phyloP scores from a whole-genome alignment of 352 stramenopile genomes.

The Blastocystis sp. region DNA sequence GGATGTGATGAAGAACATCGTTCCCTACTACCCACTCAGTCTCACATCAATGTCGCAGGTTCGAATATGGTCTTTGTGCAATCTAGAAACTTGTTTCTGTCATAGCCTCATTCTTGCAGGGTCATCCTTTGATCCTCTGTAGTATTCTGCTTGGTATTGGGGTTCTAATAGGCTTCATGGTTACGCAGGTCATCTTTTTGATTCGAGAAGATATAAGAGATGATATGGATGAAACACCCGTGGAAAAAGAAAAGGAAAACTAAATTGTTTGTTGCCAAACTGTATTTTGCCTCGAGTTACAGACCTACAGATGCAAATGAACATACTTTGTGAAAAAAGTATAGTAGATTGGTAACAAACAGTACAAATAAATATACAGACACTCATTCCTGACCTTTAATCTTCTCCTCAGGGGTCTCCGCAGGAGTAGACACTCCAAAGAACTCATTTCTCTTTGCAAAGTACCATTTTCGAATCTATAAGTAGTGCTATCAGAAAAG shows the following conservation, averaged over 20 bases:
- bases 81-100: no score
- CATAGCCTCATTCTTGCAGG: neutral
- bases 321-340: neutral
- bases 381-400: neutral
- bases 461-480: slow-evolving; percentile 3
- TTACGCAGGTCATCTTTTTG: neutral
- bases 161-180: neutral
- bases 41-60: neutral
- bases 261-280: neutral
- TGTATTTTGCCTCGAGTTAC: no score
- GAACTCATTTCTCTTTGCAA: slow-evolving; percentile 34
- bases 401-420: neutral
- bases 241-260: neutral
- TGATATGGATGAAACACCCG: neutral
- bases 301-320: neutral
- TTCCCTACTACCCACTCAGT: neutral
- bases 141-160: neutral
- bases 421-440: neutral
- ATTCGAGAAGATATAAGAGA: neutral
- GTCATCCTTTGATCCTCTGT: neutral
- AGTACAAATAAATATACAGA: neutral
- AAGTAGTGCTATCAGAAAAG: neutral
- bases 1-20: neutral
- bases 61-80: neutral
- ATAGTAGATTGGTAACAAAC: neutral